Percentiles rank a stretch among this genome's conserved stretches.
Conservation (phyloP, 2,329 filamentous ascomycete species). For the Diplodia sapinea region DNA sequence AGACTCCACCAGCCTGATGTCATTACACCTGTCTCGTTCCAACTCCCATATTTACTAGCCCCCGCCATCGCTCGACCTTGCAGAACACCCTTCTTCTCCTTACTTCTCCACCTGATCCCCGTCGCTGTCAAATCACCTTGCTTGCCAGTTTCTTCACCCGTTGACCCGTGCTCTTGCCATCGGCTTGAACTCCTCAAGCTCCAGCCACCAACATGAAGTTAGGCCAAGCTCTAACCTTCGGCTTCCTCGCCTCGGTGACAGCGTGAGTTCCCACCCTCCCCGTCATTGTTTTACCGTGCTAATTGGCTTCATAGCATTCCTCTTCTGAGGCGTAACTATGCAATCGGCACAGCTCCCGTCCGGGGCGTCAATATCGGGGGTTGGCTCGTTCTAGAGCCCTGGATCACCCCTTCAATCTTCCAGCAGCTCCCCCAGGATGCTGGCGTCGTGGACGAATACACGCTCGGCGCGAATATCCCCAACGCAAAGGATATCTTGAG, state of each 20-base stretch:
- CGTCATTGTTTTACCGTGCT: not conserved
- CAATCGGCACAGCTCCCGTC: constrained; percentile 38
- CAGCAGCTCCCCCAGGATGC: constrained; percentile 40
- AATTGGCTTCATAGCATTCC: constrained; percentile 2
- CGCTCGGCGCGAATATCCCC: constrained; percentile 57
- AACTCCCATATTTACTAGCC: not conserved
- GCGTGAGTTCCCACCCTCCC: not conserved
- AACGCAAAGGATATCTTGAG: constrained; percentile 50
- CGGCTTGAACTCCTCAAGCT: not conserved
- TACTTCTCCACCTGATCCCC: not conserved
- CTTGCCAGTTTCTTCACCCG: not conserved
- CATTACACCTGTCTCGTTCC: constrained; percentile 4
- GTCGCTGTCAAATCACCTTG: not conserved
- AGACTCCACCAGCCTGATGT: constrained; percentile 18
- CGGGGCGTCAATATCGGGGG: constrained; percentile 59
- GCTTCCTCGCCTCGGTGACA: constrained; percentile 11
- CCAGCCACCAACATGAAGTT: constrained; percentile 19
- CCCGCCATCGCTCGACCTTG: not conserved
- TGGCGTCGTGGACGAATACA: constrained; percentile 58
- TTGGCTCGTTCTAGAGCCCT: constrained; percentile 58
- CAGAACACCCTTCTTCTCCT: not conserved
- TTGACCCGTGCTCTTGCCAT: not conserved
- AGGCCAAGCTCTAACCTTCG: constrained; percentile 4
- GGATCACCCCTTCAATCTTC: constrained; percentile 66
- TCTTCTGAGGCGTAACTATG: constrained; percentile 23